phyloP scores from a whole-genome alignment of 768 basidiomycete genomes.

The Lanmaoa rubissima region DNA sequence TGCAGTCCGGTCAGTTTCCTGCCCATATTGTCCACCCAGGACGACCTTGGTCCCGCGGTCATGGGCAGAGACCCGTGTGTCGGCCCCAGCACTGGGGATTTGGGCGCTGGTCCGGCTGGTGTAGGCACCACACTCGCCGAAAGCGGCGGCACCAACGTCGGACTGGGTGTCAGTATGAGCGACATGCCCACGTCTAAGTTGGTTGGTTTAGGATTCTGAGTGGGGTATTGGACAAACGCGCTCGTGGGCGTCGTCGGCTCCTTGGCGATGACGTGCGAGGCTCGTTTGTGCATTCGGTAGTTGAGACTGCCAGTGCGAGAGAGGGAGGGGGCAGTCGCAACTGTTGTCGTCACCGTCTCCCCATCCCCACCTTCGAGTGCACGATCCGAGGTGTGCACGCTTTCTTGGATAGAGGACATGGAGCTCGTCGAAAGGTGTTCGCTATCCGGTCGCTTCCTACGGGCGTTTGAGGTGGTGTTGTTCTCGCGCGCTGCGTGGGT shows the following conservation, averaged over 20 bases:
- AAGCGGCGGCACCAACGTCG: conserved; percentile 3
- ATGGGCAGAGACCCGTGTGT: conserved; percentile 21
- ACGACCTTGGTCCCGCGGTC: conserved; percentile 31
- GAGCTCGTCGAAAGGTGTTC: conserved; percentile 47
- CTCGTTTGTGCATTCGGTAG: conserved; percentile 13
- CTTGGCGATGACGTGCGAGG: neutral
- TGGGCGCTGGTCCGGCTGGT: neutral
- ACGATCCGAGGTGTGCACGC: neutral
- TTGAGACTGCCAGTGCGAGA: conserved; percentile 19
- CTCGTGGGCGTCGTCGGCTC: neutral
- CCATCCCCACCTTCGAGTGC: neutral
- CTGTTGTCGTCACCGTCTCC: neutral
- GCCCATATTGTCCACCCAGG: conserved; percentile 60
- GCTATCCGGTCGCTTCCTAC: conserved; percentile 22
- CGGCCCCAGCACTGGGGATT: neutral
- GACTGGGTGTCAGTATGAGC: conserved; percentile 11
- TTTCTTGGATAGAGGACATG: conserved; percentile 42
- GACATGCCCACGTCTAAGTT: conserved; percentile 13
- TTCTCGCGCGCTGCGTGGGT: conserved; percentile 9
- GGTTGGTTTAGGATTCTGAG: neutral
- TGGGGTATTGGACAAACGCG: neutral
- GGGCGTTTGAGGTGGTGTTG: conserved; percentile 23
- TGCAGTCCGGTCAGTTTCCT: conserved; percentile 61
- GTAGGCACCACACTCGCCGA: neutral
- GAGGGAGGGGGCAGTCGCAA: conserved; percentile 4